Percentiles rank a stretch among this genome's conserved stretches.
Evolutionary conservation across 2,329 filamentous ascomycete species (phyloP).

Genomic region (Phyllosticta capitalensis): DNA sequence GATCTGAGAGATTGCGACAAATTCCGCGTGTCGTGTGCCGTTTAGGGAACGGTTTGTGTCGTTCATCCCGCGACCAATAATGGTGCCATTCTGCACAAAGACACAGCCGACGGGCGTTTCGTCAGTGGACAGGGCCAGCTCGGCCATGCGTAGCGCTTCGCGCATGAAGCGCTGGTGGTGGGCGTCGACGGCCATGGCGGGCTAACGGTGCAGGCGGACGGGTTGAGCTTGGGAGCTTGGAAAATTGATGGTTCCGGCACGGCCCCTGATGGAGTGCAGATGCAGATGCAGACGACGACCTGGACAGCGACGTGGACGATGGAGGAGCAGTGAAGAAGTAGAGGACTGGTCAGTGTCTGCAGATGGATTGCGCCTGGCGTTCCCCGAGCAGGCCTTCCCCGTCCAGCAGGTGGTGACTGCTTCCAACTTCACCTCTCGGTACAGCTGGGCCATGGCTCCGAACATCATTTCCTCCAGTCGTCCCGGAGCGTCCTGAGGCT

Average conservation of each 20-base stretch:
- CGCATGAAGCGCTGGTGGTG: conserved; percentile 62
- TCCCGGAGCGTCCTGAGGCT: no score
- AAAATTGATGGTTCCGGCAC: background rate
- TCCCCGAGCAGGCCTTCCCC: no score
- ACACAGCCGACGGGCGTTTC: conserved; percentile 97
- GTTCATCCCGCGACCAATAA: conserved; percentile 91
- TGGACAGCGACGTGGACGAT: background rate
- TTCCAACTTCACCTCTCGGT: no score
- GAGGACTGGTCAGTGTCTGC: no score
- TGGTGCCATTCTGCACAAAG: conserved; percentile 65
- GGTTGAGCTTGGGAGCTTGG: background rate
- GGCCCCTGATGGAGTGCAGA: background rate
- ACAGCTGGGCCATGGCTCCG: no score
- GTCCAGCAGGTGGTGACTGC: no score
- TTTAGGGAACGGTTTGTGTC: conserved; percentile 84
- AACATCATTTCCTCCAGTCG: no score
- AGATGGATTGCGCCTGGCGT: no score
- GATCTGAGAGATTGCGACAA: conserved; percentile 69
- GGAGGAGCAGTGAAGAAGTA: no score
- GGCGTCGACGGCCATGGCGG: background rate
- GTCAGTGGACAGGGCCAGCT: conserved; percentile 71
- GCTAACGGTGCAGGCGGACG: background rate
- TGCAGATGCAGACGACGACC: background rate
- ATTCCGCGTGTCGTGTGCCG: conserved; percentile 90
- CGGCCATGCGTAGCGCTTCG: conserved; percentile 80